These are phyloP conservation scores for Trichosanthes cucumerina DNA, from an alignment of 306 rosid genomes.

Conservation along the genomic window DNA sequence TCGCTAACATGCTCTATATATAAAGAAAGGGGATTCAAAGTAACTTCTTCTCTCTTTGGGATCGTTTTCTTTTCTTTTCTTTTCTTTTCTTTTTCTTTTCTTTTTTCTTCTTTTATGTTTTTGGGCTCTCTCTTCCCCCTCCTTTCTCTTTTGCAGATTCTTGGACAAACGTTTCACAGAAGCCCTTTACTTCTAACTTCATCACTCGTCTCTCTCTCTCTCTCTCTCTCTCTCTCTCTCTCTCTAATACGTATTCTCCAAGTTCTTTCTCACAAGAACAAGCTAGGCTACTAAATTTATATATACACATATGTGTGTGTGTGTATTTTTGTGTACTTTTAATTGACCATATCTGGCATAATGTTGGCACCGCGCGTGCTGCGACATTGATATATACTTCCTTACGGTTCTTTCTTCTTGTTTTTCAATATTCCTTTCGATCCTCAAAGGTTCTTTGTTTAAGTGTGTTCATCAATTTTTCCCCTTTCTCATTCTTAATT, in stretches of 20 bases:
- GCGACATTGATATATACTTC: background rate
- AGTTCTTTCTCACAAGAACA: background rate
- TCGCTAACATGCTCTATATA: background rate
- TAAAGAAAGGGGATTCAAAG: conserved; percentile 32
- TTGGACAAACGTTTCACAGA: conserved; percentile 69
- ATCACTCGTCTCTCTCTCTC: background rate
- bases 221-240: background rate
- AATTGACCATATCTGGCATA: conserved; percentile 4
- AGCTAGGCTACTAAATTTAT: background rate
- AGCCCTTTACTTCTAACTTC: conserved; percentile 34
- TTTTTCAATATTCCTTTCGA: conserved; percentile 3
- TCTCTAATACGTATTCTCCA: background rate
- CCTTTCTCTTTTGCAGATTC: conserved; percentile 80
- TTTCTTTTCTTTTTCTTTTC: background rate
- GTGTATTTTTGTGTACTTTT: background rate
- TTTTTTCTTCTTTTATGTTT: background rate
- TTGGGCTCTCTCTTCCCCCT: background rate
- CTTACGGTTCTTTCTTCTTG: background rate
- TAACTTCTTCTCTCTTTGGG: conserved; percentile 55
- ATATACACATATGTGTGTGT: too few species aligned
- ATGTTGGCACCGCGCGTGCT: background rate
- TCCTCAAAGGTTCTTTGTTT: background rate
- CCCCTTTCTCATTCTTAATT: background rate
- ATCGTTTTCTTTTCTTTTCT: conserved; percentile 23
- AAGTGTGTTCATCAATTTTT: conserved; percentile 9